Conservation (phyloP, 1,139 yeast genomes). For the Sugiyamaella grinbergsii region DNA sequence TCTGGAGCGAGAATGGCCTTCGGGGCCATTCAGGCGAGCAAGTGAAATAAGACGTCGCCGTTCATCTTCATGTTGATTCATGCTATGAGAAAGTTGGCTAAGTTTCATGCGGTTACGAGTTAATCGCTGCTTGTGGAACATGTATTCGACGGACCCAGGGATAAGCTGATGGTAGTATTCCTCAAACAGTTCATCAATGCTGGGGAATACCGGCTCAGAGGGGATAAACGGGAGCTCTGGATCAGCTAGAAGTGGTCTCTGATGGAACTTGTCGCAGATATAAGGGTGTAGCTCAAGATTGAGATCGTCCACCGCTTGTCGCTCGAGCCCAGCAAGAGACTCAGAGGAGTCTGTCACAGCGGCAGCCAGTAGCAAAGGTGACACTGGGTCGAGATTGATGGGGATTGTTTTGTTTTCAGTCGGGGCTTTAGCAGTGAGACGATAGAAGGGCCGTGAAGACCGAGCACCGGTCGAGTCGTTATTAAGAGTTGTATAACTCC, state of each 20-base stretch:
- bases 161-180: slow-evolving; percentile 31
- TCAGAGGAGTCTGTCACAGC: slow-evolving; percentile 26
- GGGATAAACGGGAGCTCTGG: slow-evolving; percentile 37
- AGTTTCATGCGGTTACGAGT: slow-evolving; percentile 33
- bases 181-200: slow-evolving; percentile 31
- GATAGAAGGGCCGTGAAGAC: slow-evolving; percentile 12
- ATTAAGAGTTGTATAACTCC: slow-evolving; percentile 10
- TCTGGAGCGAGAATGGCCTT: slow-evolving; percentile 18
- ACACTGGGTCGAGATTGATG: slow-evolving; percentile 34
- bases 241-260: slow-evolving; percentile 35
- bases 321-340: slow-evolving; percentile 30
- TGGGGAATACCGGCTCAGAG: slow-evolving; percentile 32
- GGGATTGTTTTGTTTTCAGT: slow-evolving; percentile 28
- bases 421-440: slow-evolving; percentile 28
- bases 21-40: slow-evolving; percentile 19
- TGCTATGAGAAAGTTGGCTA: slow-evolving; percentile 25
- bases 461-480: not conserved
- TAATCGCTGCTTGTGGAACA: slow-evolving; percentile 31
- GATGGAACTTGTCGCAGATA: slow-evolving; percentile 34
- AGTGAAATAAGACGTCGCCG: slow-evolving; percentile 24
- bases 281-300: slow-evolving; percentile 30
- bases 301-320: slow-evolving; percentile 29
- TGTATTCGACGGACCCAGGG: slow-evolving; percentile 28
- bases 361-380: slow-evolving; percentile 31
- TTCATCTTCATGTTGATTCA: slow-evolving; percentile 28